Conservation (phyloP, 2,329 filamentous ascomycete species). For the Phaeophleospora eucalypticola region DNA sequence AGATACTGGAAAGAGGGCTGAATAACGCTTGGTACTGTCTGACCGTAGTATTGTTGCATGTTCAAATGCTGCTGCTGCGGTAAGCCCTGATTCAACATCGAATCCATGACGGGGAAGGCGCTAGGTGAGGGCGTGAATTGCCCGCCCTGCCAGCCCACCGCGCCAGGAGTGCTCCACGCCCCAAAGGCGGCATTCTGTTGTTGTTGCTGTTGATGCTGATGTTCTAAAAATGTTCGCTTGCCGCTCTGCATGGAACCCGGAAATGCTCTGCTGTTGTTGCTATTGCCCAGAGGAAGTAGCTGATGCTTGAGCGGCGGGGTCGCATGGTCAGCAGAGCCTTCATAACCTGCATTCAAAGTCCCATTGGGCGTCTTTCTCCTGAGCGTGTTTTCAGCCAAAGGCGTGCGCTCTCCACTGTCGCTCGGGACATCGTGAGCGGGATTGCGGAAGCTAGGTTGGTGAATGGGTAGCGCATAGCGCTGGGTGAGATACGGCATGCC, state of each 20-base stretch:
- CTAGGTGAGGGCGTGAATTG: constrained; percentile 20
- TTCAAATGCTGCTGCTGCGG: constrained; percentile 38
- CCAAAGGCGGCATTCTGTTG: constrained; percentile 16
- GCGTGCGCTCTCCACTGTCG: constrained; percentile 27
- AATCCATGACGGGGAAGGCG: constrained; percentile 52
- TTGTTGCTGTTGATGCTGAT: constrained; percentile 30
- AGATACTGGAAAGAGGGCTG: constrained; percentile 57
- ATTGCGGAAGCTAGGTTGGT: constrained; percentile 17
- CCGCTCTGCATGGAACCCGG: constrained; percentile 25
- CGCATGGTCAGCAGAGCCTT: constrained; percentile 57
- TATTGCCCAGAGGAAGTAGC: constrained; percentile 59
- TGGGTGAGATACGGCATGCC: constrained; percentile 29
- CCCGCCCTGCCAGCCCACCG: constrained; percentile 10
- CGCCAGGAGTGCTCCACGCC: constrained; percentile 12
- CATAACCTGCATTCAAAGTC: constrained; percentile 87
- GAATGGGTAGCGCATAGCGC: constrained; percentile 31
- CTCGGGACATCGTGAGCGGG: constrained; percentile 13
- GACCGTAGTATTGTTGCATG: constrained; percentile 35
- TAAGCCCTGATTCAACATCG: constrained; percentile 54
- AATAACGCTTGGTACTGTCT: constrained; percentile 55
- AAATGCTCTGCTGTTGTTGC: constrained; percentile 26
- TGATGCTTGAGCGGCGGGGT: constrained; percentile 67
- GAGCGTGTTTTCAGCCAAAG: constrained; percentile 65
- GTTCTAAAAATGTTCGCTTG: constrained; percentile 30
- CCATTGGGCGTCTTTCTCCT: constrained; percentile 90